Conservation (phyloP, 306 rosid species). For the Cucurbita argyrosperma region DNA sequence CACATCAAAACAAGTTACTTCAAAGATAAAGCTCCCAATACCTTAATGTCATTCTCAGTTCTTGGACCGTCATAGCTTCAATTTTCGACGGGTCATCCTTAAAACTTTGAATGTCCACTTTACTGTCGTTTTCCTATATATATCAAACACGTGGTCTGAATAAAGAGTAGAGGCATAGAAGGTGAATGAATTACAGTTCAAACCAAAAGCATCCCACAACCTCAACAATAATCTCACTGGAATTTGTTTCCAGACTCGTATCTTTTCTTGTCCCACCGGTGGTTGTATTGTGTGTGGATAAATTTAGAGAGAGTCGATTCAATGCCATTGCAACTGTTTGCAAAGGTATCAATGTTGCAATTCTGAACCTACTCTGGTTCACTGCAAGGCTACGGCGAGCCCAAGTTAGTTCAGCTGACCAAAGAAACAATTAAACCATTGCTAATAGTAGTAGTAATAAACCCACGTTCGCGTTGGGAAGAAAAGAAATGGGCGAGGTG, state of each 20-base stretch:
- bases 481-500: background rate
- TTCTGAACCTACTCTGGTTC: conserved; percentile 25
- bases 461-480: background rate
- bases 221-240: conserved; percentile 23
- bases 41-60: conserved; percentile 62
- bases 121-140: conserved; percentile 31
- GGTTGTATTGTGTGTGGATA: conserved; percentile 15
- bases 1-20: background rate
- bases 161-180: background rate
- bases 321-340: conserved; percentile 27
- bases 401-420: conserved; percentile 11
- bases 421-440: background rate
- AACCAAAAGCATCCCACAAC: conserved; percentile 13
- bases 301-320: conserved; percentile 32
- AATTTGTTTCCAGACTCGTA: conserved; percentile 22
- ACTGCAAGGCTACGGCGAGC: conserved; percentile 35
- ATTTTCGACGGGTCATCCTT: conserved; percentile 43
- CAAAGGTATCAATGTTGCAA: conserved; percentile 19
- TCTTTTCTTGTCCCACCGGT: conserved; percentile 20
- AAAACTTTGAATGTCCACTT: conserved; percentile 41
- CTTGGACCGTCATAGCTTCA: conserved; percentile 62
- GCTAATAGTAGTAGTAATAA: background rate
- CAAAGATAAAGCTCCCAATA: conserved; percentile 16
- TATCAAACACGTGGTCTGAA: background rate
- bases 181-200: background rate